Base-by-base conservation (phyloP, 805 yeast genomes). In the Nakazawaea peltata region DNA sequence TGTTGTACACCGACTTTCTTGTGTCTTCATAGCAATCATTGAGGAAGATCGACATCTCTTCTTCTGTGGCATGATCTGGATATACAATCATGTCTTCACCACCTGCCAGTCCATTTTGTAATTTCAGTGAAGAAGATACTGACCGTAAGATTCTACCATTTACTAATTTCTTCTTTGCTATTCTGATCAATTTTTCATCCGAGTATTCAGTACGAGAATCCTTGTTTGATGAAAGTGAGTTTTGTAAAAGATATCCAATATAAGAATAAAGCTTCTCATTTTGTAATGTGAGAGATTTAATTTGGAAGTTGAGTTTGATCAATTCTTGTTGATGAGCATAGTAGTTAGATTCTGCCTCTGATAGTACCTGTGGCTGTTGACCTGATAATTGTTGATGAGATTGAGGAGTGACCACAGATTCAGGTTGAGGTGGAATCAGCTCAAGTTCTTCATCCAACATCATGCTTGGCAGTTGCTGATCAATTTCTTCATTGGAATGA, bases 201-300 rank as follows among this genome's bases (percentile, higher is more conserved):
- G 26, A 22, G 18, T 33, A 32, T 29, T 36, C 42, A n/a, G n/a
- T n/a, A n/a, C n/a, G n/a, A n/a, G n/a, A n/a, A n/a, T n/a, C n/a
- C 19, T 30, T 28, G 24, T 14, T 28, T n/a, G n/a, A n/a, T 18
- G 18, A 14, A 35, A 12, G 44, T 48, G 38, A 44, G 19, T 69
- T 67, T 45, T 73, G 78, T 32, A 71, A 54, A 41, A 71, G 67
- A 42, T 71, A 73, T 8, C 78, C 78, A 49, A 73, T 73, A 46
- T 71, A 73, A 25, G 77, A 69, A 37, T 70, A 57, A 25, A 73
- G 56, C 46, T 73, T 72, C 37, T 73, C 80, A 48, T 71, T 72
- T 46, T 73, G 77, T 36, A 72, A 50, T 42, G 67, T 64, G 41
- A 73, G 52, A 8, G 77, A 69, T 47, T 68, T 71, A 33, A 72